Evolutionary conservation across 202 grass and related monocot species (phyloP).

Genomic region (Brachypodium distachyon): DNA sequence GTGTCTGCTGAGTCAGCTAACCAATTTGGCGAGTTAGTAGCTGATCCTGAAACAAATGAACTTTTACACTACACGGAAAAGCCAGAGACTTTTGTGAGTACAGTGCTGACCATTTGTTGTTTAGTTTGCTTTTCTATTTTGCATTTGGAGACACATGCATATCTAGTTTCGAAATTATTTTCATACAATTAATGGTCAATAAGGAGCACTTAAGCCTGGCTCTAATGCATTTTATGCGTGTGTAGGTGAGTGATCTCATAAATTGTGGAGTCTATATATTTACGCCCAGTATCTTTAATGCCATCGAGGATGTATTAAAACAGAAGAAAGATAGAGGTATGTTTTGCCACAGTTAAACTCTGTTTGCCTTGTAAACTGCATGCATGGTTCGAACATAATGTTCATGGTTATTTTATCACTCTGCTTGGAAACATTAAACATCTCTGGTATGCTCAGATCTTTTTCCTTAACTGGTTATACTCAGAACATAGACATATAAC

Average conservation of each 20-base stretch:
- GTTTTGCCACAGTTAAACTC: background rate
- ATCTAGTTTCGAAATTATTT: background rate
- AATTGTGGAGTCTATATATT: conserved; percentile 99
- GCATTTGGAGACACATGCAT: background rate
- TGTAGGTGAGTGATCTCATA: conserved; percentile 97
- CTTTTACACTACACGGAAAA: conserved; percentile 95
- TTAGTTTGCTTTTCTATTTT: conserved; percentile 4
- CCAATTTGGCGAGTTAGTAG: conserved; percentile 98
- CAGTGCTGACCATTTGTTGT: conserved; percentile 7
- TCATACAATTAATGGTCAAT: background rate
- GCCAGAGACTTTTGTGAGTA: conserved; percentile 98
- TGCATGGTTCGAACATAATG: background rate
- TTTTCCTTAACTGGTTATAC: too few species aligned
- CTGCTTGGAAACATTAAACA: background rate
- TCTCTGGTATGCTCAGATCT: conserved; percentile 9
- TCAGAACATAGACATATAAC: background rate
- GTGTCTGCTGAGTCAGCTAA: conserved; percentile 95
- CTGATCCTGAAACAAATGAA: conserved; percentile 92
- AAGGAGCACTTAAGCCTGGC: background rate
- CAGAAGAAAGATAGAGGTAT: conserved; percentile 93
- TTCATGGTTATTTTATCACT: background rate
- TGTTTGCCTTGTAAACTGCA: background rate
- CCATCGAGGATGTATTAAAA: conserved; percentile 84
- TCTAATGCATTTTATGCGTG: conserved; percentile 21
- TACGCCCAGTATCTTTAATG: conserved; percentile 87